Percentiles rank a stretch among this genome's conserved stretches.
phyloP scores from a whole-genome alignment of 441 rosid genomes.

The Populus hybrid region DNA sequence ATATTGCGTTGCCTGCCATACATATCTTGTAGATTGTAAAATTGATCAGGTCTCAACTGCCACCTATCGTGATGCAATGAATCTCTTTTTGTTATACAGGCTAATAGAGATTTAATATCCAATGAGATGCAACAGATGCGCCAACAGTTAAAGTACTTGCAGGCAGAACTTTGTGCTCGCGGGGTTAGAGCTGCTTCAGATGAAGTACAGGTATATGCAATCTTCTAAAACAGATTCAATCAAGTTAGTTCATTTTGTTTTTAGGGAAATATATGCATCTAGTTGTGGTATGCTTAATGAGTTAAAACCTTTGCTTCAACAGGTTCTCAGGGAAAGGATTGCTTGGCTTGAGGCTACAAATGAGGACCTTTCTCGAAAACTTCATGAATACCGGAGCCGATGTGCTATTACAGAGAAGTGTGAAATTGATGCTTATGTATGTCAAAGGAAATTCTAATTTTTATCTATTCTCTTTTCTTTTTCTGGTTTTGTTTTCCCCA shows the following conservation, averaged over 20 bases:
- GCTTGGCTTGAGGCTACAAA: constrained; percentile 94
- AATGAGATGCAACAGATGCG: constrained; percentile 97
- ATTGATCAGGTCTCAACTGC: constrained; percentile 5
- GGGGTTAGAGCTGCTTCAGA: constrained; percentile 74
- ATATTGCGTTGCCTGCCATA: neutral
- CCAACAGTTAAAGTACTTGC: constrained; percentile 84
- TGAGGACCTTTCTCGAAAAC: constrained; percentile 90
- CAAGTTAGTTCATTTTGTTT: neutral
- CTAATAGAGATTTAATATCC: constrained; percentile 90
- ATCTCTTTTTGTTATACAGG: constrained; percentile 35
- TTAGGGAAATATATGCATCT: neutral
- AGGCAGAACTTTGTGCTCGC: constrained; percentile 94
- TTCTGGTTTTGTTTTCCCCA: neutral
- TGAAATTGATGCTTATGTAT: constrained; percentile 75
- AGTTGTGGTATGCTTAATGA: neutral
- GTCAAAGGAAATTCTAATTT: constrained; percentile 23
- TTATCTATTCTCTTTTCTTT: neutral
- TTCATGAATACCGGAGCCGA: constrained; percentile 78
- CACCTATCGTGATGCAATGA: constrained; percentile 2
- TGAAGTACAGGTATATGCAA: constrained; percentile 69
- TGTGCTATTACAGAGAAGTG: constrained; percentile 48
- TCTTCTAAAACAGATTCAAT: neutral
- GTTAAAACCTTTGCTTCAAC: neutral
- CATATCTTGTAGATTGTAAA: neutral
- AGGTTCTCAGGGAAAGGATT: constrained; percentile 91